Evolutionary conservation across 371 early-diverging fungal genomes (phyloP), one percentile per base, ranked within the genome.

Genomic region (Syncephalastrum monosporum): DNA sequence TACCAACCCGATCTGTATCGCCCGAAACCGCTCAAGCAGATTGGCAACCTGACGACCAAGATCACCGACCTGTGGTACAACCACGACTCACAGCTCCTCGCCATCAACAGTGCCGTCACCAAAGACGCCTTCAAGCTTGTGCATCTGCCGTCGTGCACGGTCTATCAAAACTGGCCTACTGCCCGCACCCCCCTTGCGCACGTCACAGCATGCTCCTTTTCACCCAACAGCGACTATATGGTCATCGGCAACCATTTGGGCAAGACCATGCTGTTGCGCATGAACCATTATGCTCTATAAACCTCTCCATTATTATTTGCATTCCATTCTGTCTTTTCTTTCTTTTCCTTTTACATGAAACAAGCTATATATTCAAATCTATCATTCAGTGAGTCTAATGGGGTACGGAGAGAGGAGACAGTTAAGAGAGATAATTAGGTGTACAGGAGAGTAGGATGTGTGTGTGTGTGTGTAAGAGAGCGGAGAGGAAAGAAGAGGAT

Each of bases 101-200:
- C 84, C 13, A 84, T 96, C 21, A 74, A 86, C 8, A 90, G 90
- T 62, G 60, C 81, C 46, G 63, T 61, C 23, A 89, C 87, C 58
- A 82, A 86, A 63, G 91, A 94, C 60, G 84, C 89, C 51, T 68
- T 96, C 55, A 76, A 85, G 61, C 60, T 98, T 21, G 69, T 91
- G 4, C 94, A 98, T 71, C 63, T 89, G 38, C 88, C 92, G 13
- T 82, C 92, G 0, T 74, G 82, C 47, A 78, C 83, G 14, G 93
- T 96, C 43, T 94, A 90, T 71, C 57, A 78, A 56, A 96, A 96
- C 75, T 98, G 97, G 97, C 97, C 97, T 4, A 93, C 91, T 8
- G 64, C 67, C 10, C 71, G 73, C 23, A 93, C 95, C 5, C 94
- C 94, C 13, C 74, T 95, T 29, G 82, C 89, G 29, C 82, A 89